These are phyloP conservation scores for Saccharomyces jurei DNA, from an alignment of 805 yeast genomes.

Conservation along the genomic window DNA sequence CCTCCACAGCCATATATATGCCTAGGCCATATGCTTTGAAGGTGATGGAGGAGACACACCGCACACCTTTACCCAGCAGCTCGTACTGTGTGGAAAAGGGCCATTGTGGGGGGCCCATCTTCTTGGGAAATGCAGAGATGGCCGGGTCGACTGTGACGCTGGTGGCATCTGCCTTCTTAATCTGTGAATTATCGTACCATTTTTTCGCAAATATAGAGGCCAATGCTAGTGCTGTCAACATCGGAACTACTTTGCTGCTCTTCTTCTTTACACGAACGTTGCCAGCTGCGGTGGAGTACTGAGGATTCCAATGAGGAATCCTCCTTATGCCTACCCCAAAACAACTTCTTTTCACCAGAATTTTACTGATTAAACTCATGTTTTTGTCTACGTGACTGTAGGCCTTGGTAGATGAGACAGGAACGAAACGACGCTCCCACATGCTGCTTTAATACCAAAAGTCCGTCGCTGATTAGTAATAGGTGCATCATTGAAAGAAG, in stretches of 20 bases:
- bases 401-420: neutral
- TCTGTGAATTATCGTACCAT: neutral
- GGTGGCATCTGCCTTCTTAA: neutral
- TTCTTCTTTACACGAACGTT: neutral
- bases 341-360: neutral
- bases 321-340: neutral
- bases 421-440: neutral
- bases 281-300: neutral
- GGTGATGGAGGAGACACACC: constrained; percentile 73
- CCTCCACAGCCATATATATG: constrained; percentile 61
- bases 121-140: constrained; percentile 41
- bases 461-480: neutral
- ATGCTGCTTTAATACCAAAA: neutral
- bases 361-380: neutral
- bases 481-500: neutral
- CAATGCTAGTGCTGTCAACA: neutral
- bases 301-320: neutral
- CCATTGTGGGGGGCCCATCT: constrained; percentile 18
- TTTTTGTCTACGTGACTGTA: neutral
- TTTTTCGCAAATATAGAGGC: neutral
- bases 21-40: constrained; percentile 87
- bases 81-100: constrained; percentile 36
- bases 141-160: constrained; percentile 36
- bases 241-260: neutral
- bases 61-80: constrained; percentile 70